Evolutionary conservation across 1,284 basidiomycete species (phyloP).

Genomic region (Leccinum ponderosum): DNA sequence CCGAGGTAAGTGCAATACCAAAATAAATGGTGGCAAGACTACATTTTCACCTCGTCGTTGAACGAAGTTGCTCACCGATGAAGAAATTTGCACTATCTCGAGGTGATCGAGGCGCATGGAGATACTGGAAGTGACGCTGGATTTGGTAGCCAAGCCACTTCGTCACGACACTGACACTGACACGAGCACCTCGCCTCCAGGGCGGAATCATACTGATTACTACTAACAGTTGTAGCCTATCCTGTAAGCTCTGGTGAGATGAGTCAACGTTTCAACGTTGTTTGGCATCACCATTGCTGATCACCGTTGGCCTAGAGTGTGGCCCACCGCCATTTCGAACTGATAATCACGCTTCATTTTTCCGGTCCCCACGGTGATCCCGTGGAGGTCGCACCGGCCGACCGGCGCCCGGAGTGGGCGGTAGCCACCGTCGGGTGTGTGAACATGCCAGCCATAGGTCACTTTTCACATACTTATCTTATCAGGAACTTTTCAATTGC

Average conservation of each 20-base stretch:
- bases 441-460: neutral
- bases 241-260: neutral
- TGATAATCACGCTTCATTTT: neutral
- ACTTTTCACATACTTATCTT: neutral
- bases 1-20: too few relatives aligned
- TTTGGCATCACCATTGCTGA: neutral
- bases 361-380: neutral
- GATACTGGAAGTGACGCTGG: neutral
- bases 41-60: neutral
- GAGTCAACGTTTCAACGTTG: neutral
- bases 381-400: neutral
- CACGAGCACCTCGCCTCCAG: neutral
- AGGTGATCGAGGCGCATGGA: neutral
- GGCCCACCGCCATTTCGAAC: neutral
- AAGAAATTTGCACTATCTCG: neutral
- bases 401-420: neutral
- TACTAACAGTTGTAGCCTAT: neutral
- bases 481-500: neutral
- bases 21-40: neutral
- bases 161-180: neutral
- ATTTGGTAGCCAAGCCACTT: neutral
- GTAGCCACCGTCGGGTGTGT: neutral
- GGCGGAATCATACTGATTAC: neutral
- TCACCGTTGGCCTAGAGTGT: neutral
- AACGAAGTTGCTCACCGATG: neutral